A percentile compares a stretch with the other conserved stretches of the same genome.
These are phyloP conservation scores for Chlorella sp. DNA, from an alignment of 139 green algal species.

Conservation along the genomic window DNA sequence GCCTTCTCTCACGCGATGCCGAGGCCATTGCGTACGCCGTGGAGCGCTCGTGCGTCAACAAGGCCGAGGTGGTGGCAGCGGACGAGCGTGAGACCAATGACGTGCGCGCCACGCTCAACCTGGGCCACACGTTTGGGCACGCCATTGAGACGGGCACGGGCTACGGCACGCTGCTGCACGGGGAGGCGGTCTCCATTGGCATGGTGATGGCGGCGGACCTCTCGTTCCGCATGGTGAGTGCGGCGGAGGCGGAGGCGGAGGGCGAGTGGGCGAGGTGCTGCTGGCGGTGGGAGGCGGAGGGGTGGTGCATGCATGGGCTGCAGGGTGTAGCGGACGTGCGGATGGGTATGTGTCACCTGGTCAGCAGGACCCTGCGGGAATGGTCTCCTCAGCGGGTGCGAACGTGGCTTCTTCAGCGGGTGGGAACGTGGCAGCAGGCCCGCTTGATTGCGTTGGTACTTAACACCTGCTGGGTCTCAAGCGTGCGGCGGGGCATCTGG, in stretches of 20 bases:
- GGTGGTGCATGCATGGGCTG: slow-evolving; percentile 64
- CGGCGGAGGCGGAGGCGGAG: too few relatives aligned
- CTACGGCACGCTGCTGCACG: slow-evolving; percentile 54
- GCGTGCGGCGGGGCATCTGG: too few relatives aligned
- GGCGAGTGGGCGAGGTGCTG: neutral
- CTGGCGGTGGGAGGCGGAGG: neutral
- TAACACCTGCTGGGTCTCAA: too few relatives aligned
- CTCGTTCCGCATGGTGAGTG: slow-evolving; percentile 64
- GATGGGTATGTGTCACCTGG: too few relatives aligned
- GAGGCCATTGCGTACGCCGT: slow-evolving; percentile 87
- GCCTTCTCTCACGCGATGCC: slow-evolving; percentile 74
- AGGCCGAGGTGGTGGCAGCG: slow-evolving; percentile 78
- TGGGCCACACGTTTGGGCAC: slow-evolving; percentile 99
- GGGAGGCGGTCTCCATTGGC: slow-evolving; percentile 91
- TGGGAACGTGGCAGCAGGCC: too few relatives aligned
- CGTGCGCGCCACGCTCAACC: slow-evolving; percentile 93
- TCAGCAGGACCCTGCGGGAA: too few relatives aligned
- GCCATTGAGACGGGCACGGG: slow-evolving; percentile 88
- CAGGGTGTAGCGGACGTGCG: too few relatives aligned
- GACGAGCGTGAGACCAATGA: slow-evolving; percentile 86
- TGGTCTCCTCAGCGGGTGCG: too few relatives aligned
- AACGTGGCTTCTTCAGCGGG: too few relatives aligned
- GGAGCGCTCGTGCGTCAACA: slow-evolving; percentile 94
- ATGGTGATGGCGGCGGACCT: slow-evolving; percentile 96
- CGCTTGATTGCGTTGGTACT: too few relatives aligned